phyloP scores from a whole-genome alignment of 495 filamentous ascomycete genomes.

The Penicillium verhagenii region DNA sequence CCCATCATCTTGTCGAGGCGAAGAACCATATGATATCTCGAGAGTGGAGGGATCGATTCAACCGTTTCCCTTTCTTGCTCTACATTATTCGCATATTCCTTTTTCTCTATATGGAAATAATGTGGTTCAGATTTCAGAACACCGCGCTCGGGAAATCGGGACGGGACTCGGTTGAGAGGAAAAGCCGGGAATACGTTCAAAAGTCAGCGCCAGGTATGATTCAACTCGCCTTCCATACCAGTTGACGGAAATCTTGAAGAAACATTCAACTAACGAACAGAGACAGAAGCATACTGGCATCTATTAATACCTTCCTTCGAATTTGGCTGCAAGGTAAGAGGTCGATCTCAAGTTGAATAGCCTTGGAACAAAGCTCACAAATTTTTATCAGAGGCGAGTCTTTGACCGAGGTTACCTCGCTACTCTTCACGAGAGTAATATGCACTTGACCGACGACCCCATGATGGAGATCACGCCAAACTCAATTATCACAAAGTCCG shows the following conservation, averaged over 20 bases:
- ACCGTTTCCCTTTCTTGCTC: background rate
- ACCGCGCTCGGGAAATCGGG: background rate
- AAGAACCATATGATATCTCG: background rate
- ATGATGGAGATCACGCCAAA: background rate
- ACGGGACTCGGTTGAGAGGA: background rate
- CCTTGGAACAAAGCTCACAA: background rate
- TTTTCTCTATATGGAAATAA: background rate
- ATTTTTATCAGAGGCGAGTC: background rate
- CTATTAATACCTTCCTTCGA: background rate
- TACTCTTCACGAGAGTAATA: background rate
- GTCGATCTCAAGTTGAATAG: background rate
- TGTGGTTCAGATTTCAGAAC: background rate
- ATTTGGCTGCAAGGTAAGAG: background rate
- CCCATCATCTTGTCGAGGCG: background rate
- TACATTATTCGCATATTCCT: background rate
- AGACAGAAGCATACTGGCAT: background rate
- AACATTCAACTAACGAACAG: background rate
- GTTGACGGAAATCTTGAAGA: no score
- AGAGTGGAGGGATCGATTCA: background rate
- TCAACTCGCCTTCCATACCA: no score
- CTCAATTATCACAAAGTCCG: background rate
- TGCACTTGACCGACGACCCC: background rate
- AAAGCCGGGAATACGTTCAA: constrained; percentile 1
- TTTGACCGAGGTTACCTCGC: background rate
- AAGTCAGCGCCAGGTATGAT: background rate